phyloP scores from a whole-genome alignment of 805 yeast genomes.

The Saccharomycopsis javanensis region DNA sequence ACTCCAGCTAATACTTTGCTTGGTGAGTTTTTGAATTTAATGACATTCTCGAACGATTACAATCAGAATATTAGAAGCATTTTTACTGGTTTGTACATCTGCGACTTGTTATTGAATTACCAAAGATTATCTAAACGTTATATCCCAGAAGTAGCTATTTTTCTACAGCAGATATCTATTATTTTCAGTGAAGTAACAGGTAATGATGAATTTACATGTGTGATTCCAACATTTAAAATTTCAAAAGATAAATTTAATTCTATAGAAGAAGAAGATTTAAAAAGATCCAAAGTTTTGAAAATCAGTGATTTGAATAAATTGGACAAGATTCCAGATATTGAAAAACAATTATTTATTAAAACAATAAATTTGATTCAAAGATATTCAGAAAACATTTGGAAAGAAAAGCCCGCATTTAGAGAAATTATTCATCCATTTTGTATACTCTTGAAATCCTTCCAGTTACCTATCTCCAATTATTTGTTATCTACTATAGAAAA shows the following conservation, averaged over 20 bases:
- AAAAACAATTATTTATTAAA: constrained; percentile 23
- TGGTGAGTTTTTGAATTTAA: neutral
- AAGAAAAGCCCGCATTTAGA: constrained; percentile 48
- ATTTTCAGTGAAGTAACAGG: constrained; percentile 22
- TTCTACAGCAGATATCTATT: constrained; percentile 45
- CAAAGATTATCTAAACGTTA: constrained; percentile 74
- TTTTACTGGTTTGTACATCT: constrained; percentile 55
- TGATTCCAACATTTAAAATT: neutral
- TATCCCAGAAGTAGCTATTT: constrained; percentile 66
- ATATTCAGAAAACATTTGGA: constrained; percentile 39
- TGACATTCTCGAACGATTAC: neutral
- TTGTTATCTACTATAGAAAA: neutral
- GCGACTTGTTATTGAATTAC: constrained; percentile 55
- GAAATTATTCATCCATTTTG: constrained; percentile 48
- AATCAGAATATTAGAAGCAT: constrained; percentile 25
- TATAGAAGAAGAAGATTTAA: neutral
- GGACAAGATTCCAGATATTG: constrained; percentile 9
- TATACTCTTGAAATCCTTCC: constrained; percentile 26
- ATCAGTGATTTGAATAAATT: constrained; percentile 7
- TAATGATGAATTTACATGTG: neutral
- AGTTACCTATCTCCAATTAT: constrained; percentile 32
- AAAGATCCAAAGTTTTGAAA: constrained; percentile 20
- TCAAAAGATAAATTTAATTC: neutral
- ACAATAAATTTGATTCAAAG: constrained; percentile 26
- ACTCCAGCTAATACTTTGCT: constrained; percentile 54